Evolutionary conservation across 2,329 filamentous ascomycete genomes (phyloP).

Genomic region (Fusarium pilosicola): DNA sequence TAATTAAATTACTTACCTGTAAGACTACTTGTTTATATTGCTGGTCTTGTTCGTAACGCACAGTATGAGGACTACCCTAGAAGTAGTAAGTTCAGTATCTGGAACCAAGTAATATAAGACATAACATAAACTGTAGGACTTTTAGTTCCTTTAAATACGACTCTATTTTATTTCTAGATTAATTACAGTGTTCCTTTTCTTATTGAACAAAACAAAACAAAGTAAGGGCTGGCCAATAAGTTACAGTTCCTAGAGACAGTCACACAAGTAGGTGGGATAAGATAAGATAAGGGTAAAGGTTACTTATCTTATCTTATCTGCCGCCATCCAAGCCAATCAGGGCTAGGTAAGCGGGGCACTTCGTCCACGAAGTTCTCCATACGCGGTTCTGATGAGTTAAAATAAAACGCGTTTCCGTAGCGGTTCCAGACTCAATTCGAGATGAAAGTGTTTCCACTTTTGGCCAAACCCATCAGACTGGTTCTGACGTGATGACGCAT

Average conservation of each 20-base stretch:
- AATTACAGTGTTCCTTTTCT: too few species aligned
- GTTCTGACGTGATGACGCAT: not conserved
- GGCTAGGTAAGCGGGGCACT: not conserved
- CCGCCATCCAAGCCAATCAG: fast-evolving
- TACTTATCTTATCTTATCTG: not conserved
- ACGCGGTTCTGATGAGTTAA: fast-evolving
- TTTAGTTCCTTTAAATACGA: too few species aligned
- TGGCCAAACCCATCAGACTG: not conserved
- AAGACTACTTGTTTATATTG: fast-evolving
- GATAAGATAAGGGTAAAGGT: not conserved
- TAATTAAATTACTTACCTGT: not conserved
- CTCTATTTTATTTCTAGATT: too few species aligned
- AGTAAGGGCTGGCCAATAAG: too few species aligned
- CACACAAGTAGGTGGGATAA: too few species aligned
- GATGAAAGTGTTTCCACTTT: not conserved
- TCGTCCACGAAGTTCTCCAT: not conserved
- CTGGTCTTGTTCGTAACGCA: not conserved
- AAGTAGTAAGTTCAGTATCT: not conserved
- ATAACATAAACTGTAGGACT: too few species aligned
- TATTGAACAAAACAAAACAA: too few species aligned
- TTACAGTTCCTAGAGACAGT: too few species aligned
- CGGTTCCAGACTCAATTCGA: too few species aligned
- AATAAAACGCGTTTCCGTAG: not conserved
- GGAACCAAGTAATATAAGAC: too few species aligned
- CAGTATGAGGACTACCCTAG: fast-evolving